Evolutionary conservation across 1,139 yeast genomes (phyloP).

Genomic region (Geotrichum restrictum): DNA sequence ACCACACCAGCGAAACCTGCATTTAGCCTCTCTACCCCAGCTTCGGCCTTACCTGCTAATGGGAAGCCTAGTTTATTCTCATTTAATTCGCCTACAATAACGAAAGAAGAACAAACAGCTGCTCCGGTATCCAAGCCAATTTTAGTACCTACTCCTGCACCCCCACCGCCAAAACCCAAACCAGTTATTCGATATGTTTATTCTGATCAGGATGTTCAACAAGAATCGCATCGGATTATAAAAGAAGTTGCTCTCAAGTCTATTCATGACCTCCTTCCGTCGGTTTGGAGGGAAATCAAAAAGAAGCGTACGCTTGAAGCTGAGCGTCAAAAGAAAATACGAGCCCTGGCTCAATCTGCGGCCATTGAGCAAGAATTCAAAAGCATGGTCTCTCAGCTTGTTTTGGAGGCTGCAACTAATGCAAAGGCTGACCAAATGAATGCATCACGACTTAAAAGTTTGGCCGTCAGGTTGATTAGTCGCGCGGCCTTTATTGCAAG

Average conservation of each 20-base stretch:
- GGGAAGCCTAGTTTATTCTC: not conserved
- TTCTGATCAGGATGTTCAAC: conserved; percentile 11
- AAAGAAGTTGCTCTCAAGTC: conserved; percentile 7
- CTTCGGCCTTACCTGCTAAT: not conserved
- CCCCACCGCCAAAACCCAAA: conserved; percentile 11
- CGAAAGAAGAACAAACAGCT: not conserved
- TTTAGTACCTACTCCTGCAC: not conserved
- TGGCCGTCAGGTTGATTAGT: conserved; percentile 18
- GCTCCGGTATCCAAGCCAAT: not conserved
- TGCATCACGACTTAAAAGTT: conserved; percentile 16
- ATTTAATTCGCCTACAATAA: not conserved
- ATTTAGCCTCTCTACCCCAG: conserved; percentile 1
- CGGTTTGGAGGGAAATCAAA: conserved; percentile 9
- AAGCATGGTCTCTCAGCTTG: conserved; percentile 9
- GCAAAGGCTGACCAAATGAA: conserved; percentile 27
- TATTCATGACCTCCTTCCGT: conserved; percentile 6
- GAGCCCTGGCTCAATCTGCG: not conserved
- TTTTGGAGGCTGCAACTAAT: conserved; percentile 25
- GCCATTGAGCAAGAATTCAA: conserved; percentile 8
- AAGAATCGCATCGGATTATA: conserved; percentile 9
- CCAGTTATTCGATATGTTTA: conserved; percentile 25
- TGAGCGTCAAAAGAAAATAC: conserved; percentile 9
- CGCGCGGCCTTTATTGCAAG: conserved; percentile 26
- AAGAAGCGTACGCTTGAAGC: conserved; percentile 15
- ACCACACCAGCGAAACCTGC: not conserved